Evolutionary conservation across 345 rosid genomes (phyloP).

Genomic region (Syzygium jambos): DNA sequence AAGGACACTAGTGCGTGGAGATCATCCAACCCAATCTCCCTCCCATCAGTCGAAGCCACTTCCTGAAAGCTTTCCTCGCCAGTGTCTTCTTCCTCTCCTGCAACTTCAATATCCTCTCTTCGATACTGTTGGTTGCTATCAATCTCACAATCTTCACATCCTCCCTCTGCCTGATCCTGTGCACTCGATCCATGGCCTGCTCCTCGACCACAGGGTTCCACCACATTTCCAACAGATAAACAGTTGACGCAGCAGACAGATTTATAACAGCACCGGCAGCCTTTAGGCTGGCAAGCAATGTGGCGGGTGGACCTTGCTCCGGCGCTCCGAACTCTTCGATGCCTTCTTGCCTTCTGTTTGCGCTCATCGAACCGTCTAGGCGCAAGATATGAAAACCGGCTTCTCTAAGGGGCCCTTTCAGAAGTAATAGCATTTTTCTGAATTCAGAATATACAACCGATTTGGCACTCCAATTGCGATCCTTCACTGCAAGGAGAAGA

Average conservation of each 20-base stretch:
- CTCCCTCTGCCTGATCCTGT: conserved; percentile 62
- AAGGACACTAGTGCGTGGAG: conserved; percentile 49
- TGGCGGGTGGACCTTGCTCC: conserved; percentile 26
- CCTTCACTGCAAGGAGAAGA: conserved; percentile 36
- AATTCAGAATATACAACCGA: conserved; percentile 75
- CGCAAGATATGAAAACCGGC: conserved; percentile 64
- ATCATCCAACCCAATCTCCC: conserved; percentile 45
- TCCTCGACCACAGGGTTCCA: conserved; percentile 89
- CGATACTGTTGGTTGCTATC: conserved; percentile 62
- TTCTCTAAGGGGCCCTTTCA: conserved; percentile 48
- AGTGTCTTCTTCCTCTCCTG: conserved; percentile 74
- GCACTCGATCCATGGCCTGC: conserved; percentile 77
- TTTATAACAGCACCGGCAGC: conserved; percentile 75
- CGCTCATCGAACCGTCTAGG: conserved; percentile 64
- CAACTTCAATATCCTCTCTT: conserved; percentile 59
- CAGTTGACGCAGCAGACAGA: conserved; percentile 59
- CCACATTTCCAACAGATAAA: conserved; percentile 73
- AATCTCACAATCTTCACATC: conserved; percentile 60
- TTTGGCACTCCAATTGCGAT: conserved; percentile 31
- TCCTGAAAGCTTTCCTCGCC: conserved; percentile 55
- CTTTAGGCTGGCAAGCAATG: conserved; percentile 77
- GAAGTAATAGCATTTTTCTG: conserved; percentile 47
- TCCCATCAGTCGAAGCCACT: conserved; percentile 26
- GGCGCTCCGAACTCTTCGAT: not conserved
- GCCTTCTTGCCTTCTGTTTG: too few relatives aligned